Conservation (phyloP, 176 grass and related monocot species). For the Lolium rigidum region DNA sequence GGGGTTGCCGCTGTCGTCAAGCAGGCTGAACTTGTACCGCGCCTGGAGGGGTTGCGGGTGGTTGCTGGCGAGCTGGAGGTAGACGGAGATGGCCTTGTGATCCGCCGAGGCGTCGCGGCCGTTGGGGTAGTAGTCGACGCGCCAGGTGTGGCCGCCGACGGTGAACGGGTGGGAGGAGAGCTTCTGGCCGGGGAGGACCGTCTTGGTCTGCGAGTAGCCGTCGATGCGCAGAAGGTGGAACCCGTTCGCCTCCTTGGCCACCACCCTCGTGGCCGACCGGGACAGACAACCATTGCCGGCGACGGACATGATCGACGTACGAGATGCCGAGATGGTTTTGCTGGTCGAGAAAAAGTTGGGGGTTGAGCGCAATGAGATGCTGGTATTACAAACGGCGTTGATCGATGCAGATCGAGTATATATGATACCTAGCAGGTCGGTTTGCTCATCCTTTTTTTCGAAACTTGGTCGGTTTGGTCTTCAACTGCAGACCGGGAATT, state of each 20-base stretch:
- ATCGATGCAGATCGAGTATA: too few species aligned
- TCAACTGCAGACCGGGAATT: too few species aligned
- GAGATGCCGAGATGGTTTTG: too few species aligned
- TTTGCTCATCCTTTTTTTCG: too few species aligned
- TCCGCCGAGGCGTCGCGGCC: neutral
- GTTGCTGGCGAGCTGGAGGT: neutral
- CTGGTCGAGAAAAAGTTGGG: too few species aligned
- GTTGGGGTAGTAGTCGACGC: slow-evolving; percentile 4
- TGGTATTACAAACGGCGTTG: too few species aligned
- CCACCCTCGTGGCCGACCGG: neutral
- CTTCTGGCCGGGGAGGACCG: neutral
- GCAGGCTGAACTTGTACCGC: neutral
- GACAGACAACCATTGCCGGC: neutral
- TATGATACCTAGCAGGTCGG: too few species aligned
- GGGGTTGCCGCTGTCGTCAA: neutral
- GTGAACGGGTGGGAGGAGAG: neutral
- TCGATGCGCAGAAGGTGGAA: neutral
- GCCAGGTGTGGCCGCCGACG: neutral
- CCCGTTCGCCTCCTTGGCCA: neutral
- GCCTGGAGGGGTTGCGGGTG: neutral
- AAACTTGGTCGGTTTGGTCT: too few species aligned
- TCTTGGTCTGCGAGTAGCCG: slow-evolving; percentile 17
- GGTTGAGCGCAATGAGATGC: too few species aligned
- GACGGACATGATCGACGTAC: neutral
- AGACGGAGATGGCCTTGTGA: neutral